These are phyloP conservation scores for Aspergillus brunneoviolaceus DNA, from an alignment of 2,329 filamentous ascomycete genomes.

Conservation along the genomic window DNA sequence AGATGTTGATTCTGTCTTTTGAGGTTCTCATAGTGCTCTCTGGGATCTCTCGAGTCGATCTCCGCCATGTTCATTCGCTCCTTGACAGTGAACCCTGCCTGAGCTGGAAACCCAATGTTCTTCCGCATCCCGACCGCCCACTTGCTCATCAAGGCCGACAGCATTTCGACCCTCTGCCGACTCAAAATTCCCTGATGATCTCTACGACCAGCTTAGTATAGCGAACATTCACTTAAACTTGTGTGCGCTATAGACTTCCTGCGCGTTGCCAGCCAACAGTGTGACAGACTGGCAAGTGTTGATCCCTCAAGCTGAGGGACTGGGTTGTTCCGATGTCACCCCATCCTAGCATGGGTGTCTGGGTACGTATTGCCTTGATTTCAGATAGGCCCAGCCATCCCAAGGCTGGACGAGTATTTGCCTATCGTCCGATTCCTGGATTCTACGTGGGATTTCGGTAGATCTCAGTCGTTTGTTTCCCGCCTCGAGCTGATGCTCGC, in stretches of 20 bases:
- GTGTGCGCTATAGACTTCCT: background rate
- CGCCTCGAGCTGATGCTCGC: background rate
- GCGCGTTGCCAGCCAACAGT: background rate
- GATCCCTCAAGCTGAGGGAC: background rate
- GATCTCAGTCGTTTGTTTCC: background rate
- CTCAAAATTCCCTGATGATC: background rate
- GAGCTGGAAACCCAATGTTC: constrained; percentile 3
- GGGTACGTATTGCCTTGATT: background rate
- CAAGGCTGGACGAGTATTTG: background rate
- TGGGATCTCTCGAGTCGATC: background rate
- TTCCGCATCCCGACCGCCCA: constrained; percentile 12
- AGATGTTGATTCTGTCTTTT: background rate
- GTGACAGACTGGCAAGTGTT: background rate
- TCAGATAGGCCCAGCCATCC: background rate
- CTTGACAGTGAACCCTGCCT: background rate
- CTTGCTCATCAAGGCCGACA: constrained; percentile 11
- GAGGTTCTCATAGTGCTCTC: background rate
- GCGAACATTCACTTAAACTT: background rate
- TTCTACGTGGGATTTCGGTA: background rate
- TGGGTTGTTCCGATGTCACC: background rate
- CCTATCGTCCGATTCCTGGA: background rate
- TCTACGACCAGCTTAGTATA: background rate
- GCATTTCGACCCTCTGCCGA: constrained; percentile 1
- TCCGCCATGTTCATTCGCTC: constrained; percentile 1
- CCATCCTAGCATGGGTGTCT: background rate